These are phyloP conservation scores for Coemansia sp. DNA, from an alignment of 192 early-diverging fungal species.

Conservation along the genomic window DNA sequence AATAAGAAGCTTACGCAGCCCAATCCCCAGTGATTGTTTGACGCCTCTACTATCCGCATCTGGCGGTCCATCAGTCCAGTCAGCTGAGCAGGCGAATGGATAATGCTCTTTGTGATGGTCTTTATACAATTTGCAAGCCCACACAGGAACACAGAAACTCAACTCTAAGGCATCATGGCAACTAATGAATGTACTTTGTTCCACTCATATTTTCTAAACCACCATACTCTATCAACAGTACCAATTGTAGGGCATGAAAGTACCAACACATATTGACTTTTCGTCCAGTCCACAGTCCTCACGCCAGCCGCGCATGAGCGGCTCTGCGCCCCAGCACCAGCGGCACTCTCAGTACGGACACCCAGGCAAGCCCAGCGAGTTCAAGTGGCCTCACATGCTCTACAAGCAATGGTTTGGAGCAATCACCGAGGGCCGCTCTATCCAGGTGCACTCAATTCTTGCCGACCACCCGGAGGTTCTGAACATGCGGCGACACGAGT, in stretches of 20 bases:
- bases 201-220: neutral
- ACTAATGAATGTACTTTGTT: neutral
- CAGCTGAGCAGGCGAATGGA: slow-evolving; percentile 2
- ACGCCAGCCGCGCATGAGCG: slow-evolving; percentile 21
- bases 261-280: slow-evolving; percentile 55
- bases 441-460: slow-evolving; percentile 55
- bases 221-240: neutral
- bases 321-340: slow-evolving; percentile 11
- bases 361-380: slow-evolving; percentile 7
- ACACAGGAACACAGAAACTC: neutral
- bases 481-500: slow-evolving; percentile 51
- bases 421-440: slow-evolving; percentile 53
- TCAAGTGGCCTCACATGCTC: slow-evolving; percentile 31
- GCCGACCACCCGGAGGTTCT: slow-evolving; percentile 50
- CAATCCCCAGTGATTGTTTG: slow-evolving; percentile 3
- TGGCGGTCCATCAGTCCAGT: slow-evolving; percentile 1
- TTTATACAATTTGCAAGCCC: no score
- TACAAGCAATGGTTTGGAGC: slow-evolving; percentile 58
- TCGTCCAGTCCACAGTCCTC: slow-evolving; percentile 34
- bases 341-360: slow-evolving; percentile 7
- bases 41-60: neutral
- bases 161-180: neutral
- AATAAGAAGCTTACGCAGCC: no score
- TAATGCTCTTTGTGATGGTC: neutral
- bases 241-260: slow-evolving; percentile 48